Percentiles rank a stretch among this genome's conserved stretches.
Conservation (phyloP, 768 basidiomycete species). For the Tephrocybe sp. region DNA sequence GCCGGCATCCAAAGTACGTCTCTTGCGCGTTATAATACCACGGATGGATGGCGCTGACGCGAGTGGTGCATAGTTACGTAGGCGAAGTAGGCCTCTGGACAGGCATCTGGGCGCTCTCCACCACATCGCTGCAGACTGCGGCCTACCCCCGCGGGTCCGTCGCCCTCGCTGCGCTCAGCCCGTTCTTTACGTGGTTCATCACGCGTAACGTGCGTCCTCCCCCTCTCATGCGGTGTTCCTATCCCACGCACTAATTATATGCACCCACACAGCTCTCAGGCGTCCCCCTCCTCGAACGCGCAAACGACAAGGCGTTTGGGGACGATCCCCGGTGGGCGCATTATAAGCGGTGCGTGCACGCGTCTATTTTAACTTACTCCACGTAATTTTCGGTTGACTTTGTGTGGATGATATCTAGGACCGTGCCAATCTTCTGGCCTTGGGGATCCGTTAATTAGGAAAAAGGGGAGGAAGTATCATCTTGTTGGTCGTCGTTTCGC, state of each 20-base stretch:
- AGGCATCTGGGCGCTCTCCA: slow-evolving; percentile 61
- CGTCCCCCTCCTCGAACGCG: slow-evolving; percentile 66
- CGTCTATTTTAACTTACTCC: too few relatives aligned
- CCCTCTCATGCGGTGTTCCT: neutral
- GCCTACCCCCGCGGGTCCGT: slow-evolving; percentile 45
- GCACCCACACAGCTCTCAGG: slow-evolving; percentile 50
- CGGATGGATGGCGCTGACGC: neutral
- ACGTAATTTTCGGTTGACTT: too few relatives aligned
- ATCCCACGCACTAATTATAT: neutral
- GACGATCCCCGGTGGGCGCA: slow-evolving; percentile 54
- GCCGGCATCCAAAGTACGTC: slow-evolving; percentile 72
- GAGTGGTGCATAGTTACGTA: slow-evolving; percentile 51
- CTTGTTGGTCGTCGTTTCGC: too few relatives aligned
- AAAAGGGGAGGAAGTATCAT: too few relatives aligned
- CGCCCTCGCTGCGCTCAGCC: slow-evolving; percentile 52
- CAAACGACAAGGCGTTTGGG: slow-evolving; percentile 55
- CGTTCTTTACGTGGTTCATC: slow-evolving; percentile 64
- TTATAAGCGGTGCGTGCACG: slow-evolving; percentile 58
- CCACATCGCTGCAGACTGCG: slow-evolving; percentile 43
- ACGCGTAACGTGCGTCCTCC: slow-evolving; percentile 47
- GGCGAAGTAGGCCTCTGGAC: slow-evolving; percentile 73
- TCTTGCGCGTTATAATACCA: neutral
- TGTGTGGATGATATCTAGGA: too few relatives aligned
- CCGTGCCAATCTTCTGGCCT: slow-evolving; percentile 48
- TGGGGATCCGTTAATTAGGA: slow-evolving; percentile 34